Conservation (phyloP, 768 basidiomycete genomes). For the Nidularia sp. region DNA sequence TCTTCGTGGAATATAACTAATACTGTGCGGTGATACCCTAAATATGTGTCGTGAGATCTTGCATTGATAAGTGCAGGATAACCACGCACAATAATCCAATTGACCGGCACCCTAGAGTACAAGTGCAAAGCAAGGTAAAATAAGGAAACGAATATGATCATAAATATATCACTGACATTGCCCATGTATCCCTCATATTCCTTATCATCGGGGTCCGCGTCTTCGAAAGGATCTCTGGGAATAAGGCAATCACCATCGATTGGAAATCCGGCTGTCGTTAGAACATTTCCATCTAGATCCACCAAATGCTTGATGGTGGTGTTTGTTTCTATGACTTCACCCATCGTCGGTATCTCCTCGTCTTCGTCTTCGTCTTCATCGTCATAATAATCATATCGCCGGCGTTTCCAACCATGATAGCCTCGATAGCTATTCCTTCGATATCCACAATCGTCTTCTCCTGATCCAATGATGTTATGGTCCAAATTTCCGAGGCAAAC, state of each 20-base stretch:
- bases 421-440: too few species aligned
- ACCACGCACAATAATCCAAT: slow-evolving; percentile 23
- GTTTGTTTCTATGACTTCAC: slow-evolving; percentile 14
- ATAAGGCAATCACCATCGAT: slow-evolving; percentile 22
- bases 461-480: slow-evolving; percentile 16
- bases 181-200: slow-evolving; percentile 38
- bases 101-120: slow-evolving; percentile 16
- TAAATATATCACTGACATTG: slow-evolving; percentile 22
- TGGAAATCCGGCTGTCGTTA: slow-evolving; percentile 8
- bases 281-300: slow-evolving; percentile 22
- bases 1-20: slow-evolving; percentile 22
- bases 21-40: slow-evolving; percentile 19
- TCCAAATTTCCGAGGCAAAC: slow-evolving; percentile 31
- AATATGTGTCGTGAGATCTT: background rate
- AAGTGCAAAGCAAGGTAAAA: too few species aligned
- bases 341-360: slow-evolving; percentile 18
- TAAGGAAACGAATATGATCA: background rate
- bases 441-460: slow-evolving; percentile 15
- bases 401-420: slow-evolving; percentile 7
- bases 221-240: slow-evolving; percentile 29
- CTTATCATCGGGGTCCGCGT: slow-evolving; percentile 22
- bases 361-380: too few species aligned
- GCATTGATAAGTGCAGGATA: background rate
- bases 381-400: slow-evolving; percentile 11
- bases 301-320: slow-evolving; percentile 21